Base-by-base conservation (phyloP, 441 rosid genomes). In the Theobroma grandiflorum region DNA sequence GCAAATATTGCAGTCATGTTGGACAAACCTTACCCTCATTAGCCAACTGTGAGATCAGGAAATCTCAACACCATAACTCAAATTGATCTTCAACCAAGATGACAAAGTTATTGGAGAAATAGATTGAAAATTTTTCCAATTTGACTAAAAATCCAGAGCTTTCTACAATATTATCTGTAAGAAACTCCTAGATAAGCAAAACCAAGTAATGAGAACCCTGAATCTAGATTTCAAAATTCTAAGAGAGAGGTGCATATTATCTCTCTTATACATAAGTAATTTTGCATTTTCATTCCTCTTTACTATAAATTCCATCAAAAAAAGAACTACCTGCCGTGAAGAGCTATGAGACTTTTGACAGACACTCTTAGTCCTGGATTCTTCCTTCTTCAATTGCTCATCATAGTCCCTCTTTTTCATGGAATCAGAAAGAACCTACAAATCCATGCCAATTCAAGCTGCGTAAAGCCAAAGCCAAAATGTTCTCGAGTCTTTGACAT, bases 401-500 rank as follows among this genome's bases (percentile, higher is more conserved):
- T 97, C 99, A 81, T 97, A 97, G 83, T 95, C 99, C 88, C 91
- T 86, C 94, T 89, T 95, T 88, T 95, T 95, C 57, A 86, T 84
- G 55, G 86, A 87, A 88, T 97, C 99, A 74, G 98, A 94, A 83
- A 97, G 98, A 85, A 95, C 94, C 99, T 97, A 85, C 40, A 79
- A 80, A 72, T 80, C 70, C 61, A 76, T n/a, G 78, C 59, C 75
- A 80, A 26, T 31, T 14, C 80, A 70, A 82, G 77, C 74, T 74
- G 73, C 70, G 45, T 75, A 74, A 58, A 38, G 66, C 57, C 72
- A 75, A 8, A 69, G 66, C 72, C 78, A 59, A 40, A 14, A 38
- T 31, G 75, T 55, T 10, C 37, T 74, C 31, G 16, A 42, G 40
- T 20, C 6, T 38, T 72, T 58, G 55, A 52, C 50, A 31, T 20